Base-by-base conservation (phyloP, 208 protist genomes). In the Herpetomonas samuelpessoai region DNA sequence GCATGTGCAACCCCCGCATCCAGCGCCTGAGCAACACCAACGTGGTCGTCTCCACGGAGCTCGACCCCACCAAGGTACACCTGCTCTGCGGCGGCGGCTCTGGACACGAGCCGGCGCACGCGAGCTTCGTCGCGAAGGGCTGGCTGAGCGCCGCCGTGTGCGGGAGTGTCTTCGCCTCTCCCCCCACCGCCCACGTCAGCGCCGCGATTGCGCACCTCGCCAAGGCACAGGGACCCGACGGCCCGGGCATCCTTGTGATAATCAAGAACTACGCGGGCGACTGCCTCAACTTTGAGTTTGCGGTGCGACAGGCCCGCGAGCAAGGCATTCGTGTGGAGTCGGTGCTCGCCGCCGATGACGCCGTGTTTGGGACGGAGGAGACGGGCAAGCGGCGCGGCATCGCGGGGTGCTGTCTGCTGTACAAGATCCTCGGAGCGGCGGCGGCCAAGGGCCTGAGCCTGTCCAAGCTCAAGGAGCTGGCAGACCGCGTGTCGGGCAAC, bases 241-340 rank as follows among this genome's bases (percentile, higher is more conserved):
- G 65, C 14, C 63, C 79, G 0, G 87, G 83, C 2, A 76, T 86
- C 28, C 68, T 98, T 6, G 65, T 98, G 46, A 82, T 98, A 52
- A 75, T 98, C 2, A 98, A 97, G 57, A 97, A 97, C 62, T 98
- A 97, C 71, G 86, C 86, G 1, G 94, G 96, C 12, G 96, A 97
- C 56, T 57, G 81, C 22, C 61, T 98, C 10, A 93, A 92, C 52
- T 98, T 98, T 67, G 74, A 71, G 27, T 81, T 93, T 46, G 94
- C 92, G 18, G 71, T 83, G n/a, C 68, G 85, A 3, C 74, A 88
- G 56, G 88, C 83, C 2, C 57, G 61, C 10, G 56, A 69, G 51
- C 49, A 66, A 25, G 80, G 81, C 9, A 70, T 86, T 24, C 63
- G 31, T n/a, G 76, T 95, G 0, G 83, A 90, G 50, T 77, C 79